These are phyloP conservation scores for Oxalis stricta DNA, from an alignment of 441 rosid genomes.

Conservation along the genomic window DNA sequence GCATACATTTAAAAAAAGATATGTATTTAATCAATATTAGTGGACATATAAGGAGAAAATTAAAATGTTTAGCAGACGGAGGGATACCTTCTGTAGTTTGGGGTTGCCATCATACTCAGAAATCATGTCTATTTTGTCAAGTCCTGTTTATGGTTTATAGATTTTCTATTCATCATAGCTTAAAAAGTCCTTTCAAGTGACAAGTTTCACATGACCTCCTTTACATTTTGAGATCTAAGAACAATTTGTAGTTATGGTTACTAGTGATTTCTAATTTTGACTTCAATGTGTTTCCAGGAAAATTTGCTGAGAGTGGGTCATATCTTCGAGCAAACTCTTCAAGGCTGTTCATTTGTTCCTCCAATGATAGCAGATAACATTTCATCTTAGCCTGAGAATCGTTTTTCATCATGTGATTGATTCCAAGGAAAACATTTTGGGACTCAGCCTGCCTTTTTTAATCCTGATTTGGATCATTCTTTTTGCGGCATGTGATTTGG, in stretches of 20 bases:
- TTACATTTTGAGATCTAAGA: no score
- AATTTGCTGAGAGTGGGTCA: constrained; percentile 64
- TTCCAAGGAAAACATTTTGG: not conserved
- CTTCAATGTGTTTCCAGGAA: constrained; percentile 29
- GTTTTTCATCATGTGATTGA: not conserved
- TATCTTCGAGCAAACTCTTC: constrained; percentile 80
- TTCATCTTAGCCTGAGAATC: not conserved
- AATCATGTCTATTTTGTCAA: no score
- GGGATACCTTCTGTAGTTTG: no score
- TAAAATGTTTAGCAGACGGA: no score
- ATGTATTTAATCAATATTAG: no score
- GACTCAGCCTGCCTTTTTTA: not conserved
- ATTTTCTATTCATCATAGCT: no score
- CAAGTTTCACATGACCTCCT: no score
- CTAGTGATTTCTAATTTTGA: not conserved
- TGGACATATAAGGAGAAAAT: no score
- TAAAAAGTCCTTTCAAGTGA: no score
- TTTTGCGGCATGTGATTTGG: not conserved
- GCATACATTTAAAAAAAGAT: no score
- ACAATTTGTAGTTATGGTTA: not conserved
- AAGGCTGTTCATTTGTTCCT: constrained; percentile 54
- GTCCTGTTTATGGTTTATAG: no score
- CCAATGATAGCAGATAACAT: constrained; percentile 28
- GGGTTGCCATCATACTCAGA: no score
- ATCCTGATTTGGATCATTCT: not conserved